Evolutionary conservation across 371 early-diverging fungal species (phyloP).

Genomic region (Batkoa obscura): DNA sequence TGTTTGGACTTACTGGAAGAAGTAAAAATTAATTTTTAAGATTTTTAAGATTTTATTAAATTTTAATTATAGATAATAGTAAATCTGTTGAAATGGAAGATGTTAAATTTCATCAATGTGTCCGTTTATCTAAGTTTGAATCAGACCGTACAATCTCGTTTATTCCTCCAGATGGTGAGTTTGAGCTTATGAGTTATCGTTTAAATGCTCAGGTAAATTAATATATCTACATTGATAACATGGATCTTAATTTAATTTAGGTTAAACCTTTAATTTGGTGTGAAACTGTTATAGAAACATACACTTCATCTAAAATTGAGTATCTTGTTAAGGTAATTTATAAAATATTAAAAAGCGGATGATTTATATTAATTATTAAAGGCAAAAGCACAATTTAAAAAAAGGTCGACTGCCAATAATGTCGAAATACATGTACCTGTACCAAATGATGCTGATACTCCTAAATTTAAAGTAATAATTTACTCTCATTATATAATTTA

Average conservation of each 20-base stretch:
- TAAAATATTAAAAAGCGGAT: background rate
- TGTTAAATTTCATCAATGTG: slow-evolving; percentile 97
- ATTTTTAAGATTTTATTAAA: background rate
- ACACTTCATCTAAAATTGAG: slow-evolving; percentile 81
- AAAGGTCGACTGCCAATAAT: slow-evolving; percentile 88
- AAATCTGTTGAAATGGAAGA: slow-evolving; percentile 98
- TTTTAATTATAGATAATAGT: background rate
- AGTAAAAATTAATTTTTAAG: slow-evolving; percentile 15
- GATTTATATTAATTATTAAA: background rate
- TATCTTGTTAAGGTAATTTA: slow-evolving; percentile 56
- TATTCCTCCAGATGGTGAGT: slow-evolving; percentile 97
- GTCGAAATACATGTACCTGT: slow-evolving; percentile 95
- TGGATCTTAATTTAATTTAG: background rate
- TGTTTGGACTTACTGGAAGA: slow-evolving; percentile 90
- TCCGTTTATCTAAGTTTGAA: slow-evolving; percentile 84
- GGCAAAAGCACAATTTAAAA: slow-evolving; percentile 93
- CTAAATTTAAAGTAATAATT: slow-evolving; percentile 68
- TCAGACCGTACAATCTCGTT: slow-evolving; percentile 93
- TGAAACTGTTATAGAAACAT: slow-evolving; percentile 82
- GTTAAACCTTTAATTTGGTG: slow-evolving; percentile 91
- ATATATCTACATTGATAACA: no score
- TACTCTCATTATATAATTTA: background rate
- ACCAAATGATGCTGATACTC: slow-evolving; percentile 91
- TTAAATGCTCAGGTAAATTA: slow-evolving; percentile 55
- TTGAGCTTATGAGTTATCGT: slow-evolving; percentile 96